These are phyloP conservation scores for Microdochium nivale DNA, from an alignment of 2,329 filamentous ascomycete species.

Conservation along the genomic window DNA sequence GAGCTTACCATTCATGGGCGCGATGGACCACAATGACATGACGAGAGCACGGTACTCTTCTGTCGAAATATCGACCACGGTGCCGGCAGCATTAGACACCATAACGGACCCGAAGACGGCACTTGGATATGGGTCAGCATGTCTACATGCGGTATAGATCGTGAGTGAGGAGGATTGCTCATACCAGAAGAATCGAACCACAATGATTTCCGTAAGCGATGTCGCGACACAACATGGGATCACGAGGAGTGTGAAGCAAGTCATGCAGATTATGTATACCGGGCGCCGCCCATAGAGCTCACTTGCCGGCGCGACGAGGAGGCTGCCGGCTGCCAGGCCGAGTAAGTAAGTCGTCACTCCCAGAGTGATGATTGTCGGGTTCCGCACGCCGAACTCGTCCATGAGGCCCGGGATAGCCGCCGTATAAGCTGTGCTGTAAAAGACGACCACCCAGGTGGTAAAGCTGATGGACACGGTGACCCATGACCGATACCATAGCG, in stretches of 20 bases:
- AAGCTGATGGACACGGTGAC: conserved; percentile 35
- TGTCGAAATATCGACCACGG: conserved; percentile 72
- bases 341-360: conserved; percentile 73
- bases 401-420: conserved; percentile 62
- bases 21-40: conserved; percentile 76
- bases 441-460: conserved; percentile 43
- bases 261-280: conserved; percentile 62
- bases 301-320: conserved; percentile 66
- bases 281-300: conserved; percentile 60
- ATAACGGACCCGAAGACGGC: conserved; percentile 70
- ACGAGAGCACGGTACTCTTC: conserved; percentile 75
- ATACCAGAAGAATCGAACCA: conserved; percentile 64
- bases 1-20: conserved; percentile 61
- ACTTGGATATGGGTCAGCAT: conserved; percentile 21
- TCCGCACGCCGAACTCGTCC: conserved; percentile 51
- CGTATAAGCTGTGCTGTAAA: conserved; percentile 75
- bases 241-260: conserved; percentile 57
- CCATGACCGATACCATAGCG: conserved; percentile 37
- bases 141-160: conserved; percentile 7
- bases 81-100: conserved; percentile 76
- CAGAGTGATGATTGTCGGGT: conserved; percentile 56
- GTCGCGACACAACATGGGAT: conserved; percentile 64
- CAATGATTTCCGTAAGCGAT: conserved; percentile 59
- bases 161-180: conserved; percentile 9
- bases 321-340: conserved; percentile 62